A percentile compares a stretch with the other conserved stretches of the same genome.
Conservation (phyloP, 2,329 filamentous ascomycete genomes). For the Conoideocrella luteorostrata region DNA sequence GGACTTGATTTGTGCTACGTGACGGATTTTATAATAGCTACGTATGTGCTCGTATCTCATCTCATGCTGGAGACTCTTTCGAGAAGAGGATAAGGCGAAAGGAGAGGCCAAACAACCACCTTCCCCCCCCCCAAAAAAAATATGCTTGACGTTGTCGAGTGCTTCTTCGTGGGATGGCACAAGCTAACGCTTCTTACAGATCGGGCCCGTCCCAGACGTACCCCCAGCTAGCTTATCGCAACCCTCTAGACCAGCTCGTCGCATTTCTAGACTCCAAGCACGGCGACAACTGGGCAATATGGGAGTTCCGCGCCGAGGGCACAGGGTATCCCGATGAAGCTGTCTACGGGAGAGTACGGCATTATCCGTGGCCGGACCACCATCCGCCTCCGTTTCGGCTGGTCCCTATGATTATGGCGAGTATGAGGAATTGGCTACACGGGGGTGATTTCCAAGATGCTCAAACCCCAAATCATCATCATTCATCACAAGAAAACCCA, state of each 20-base stretch:
- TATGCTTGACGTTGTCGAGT: too few relatives aligned
- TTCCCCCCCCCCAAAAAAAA: neutral
- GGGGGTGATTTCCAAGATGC: slow-evolving; percentile 35
- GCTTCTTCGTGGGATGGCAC: neutral
- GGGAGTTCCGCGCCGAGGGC: slow-evolving; percentile 95
- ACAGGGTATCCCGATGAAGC: slow-evolving; percentile 90
- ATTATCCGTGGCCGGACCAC: slow-evolving; percentile 96
- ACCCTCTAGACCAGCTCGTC: slow-evolving; percentile 81
- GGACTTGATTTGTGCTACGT: slow-evolving; percentile 95
- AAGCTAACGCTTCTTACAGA: slow-evolving; percentile 37
- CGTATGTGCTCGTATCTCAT: slow-evolving; percentile 31
- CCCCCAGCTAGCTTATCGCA: slow-evolving; percentile 87
- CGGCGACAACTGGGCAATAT: slow-evolving; percentile 81
- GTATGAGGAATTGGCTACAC: slow-evolving; percentile 84
- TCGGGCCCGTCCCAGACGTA: slow-evolving; percentile 88
- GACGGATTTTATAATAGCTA: slow-evolving; percentile 67
- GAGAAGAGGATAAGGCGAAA: too few relatives aligned
- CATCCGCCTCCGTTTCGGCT: slow-evolving; percentile 90
- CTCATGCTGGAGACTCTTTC: too few relatives aligned
- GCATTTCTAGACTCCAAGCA: slow-evolving; percentile 84
- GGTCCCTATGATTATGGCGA: slow-evolving; percentile 81
- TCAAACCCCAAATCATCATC: neutral
- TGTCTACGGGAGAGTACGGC: slow-evolving; percentile 77
- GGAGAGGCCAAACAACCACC: too few relatives aligned
- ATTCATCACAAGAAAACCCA: neutral